phyloP scores from a whole-genome alignment of 2,329 filamentous ascomycete species.

The Paraphaeosphaeria minitans region DNA sequence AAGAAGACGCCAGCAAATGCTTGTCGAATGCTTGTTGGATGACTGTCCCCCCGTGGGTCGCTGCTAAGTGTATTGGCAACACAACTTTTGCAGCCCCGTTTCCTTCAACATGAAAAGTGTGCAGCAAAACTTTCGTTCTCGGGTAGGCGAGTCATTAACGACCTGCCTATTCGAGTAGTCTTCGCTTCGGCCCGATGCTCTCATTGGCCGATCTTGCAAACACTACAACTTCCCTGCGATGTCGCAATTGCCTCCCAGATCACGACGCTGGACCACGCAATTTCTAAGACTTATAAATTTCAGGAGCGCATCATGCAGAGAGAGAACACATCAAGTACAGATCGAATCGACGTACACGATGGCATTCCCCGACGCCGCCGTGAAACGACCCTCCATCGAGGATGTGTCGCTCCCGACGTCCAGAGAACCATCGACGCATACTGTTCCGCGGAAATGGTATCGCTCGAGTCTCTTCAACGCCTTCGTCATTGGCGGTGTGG shows the following conservation, averaged over 20 bases:
- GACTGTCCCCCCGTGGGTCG: not conserved
- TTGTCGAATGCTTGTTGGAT: not conserved
- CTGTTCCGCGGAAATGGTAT: conserved; percentile 50
- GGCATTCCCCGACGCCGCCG: not conserved
- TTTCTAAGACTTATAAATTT: not conserved
- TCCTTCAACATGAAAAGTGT: not conserved
- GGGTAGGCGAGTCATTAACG: not conserved
- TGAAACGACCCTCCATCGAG: conserved; percentile 10
- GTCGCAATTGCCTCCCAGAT: conserved; percentile 7
- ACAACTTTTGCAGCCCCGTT: not conserved
- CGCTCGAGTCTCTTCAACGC: conserved; percentile 33
- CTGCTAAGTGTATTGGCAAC: not conserved
- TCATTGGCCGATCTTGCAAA: not conserved
- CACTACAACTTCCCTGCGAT: conserved; percentile 7
- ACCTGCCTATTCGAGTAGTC: conserved; percentile 8
- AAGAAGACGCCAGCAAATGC: not conserved
- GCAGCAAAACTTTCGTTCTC: not conserved
- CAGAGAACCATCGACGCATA: conserved; percentile 12
- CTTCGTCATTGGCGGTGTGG: conserved; percentile 20
- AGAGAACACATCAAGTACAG: not conserved
- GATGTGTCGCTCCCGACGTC: conserved; percentile 9
- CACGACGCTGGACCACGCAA: not conserved
- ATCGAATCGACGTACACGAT: not conserved
- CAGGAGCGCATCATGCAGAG: not conserved
- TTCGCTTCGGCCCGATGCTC: too few relatives aligned